Base-by-base conservation (phyloP, 768 basidiomycete species). In the Pisolithus albus region DNA sequence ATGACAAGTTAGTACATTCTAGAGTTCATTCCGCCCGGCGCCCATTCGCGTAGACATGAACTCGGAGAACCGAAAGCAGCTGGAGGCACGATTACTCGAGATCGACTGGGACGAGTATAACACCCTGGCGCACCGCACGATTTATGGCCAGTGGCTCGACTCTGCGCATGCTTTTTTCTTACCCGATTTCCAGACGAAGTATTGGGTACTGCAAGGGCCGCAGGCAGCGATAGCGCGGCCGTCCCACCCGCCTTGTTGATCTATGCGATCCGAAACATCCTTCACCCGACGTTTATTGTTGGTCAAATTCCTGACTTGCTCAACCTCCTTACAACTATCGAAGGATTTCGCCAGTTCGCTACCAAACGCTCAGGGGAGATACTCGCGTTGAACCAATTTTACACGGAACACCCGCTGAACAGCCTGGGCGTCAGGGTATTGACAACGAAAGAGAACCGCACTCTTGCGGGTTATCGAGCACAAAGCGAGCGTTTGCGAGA, bases 301-400 rank as follows among this genome's bases (percentile, higher is more conserved):
- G 67, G 65, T 4, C 66, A 67, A 47, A 60, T 67, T 16, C 63
- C 67, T 5, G 67, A 65, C 32, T 32, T 68, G 37, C 57, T 68
- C 23, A 47, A 67, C 40, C 51, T 59, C 30, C 57, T 67, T 19
- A 24, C 58, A 2, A 32, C 46, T 9, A 19, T 69, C 36, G 67
- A 69, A 37, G 49, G 39, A 0, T 58, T 60, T n/a, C 59, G 65
- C 21, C 58, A 40, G 18, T 59, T 56, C 16, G 59, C 59, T 0
- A 34, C 42, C 5, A 38, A 53, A 47, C 59, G 55, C 26, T 51
- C 55, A 3, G 56, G 52, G 7, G 58, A 63, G 34, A 59, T 54
- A 1, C 54, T 69, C 36, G 54, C 56, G 23, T 64, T 63, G 66
- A 62, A 67, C 19, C 54, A 37, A 11, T 67, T 55, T 26, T 67